These are phyloP conservation scores for Hura crepitans DNA, from an alignment of 441 rosid genomes.

Conservation along the genomic window DNA sequence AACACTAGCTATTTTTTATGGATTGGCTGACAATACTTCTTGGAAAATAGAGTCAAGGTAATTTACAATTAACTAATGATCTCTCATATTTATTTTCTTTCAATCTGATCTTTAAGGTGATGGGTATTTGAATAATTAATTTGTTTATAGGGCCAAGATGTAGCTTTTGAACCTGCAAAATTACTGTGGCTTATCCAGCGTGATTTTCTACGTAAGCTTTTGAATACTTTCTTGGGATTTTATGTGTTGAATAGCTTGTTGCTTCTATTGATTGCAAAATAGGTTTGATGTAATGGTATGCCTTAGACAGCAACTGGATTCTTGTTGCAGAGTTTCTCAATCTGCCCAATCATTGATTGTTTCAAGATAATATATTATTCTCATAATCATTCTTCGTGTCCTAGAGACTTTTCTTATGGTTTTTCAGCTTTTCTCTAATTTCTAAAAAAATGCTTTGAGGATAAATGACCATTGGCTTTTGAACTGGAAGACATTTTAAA, in stretches of 20 bases:
- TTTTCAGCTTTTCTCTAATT: slow-evolving; percentile 3
- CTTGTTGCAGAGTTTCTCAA: not conserved
- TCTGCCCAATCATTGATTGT: not conserved
- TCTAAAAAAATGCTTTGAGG: slow-evolving; percentile 12
- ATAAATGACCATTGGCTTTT: slow-evolving; percentile 12
- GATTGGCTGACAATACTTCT: slow-evolving; percentile 33
- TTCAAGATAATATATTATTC: not conserved
- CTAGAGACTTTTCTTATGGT: not conserved
- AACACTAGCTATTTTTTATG: slow-evolving; percentile 39
- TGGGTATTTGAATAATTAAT: slow-evolving; percentile 28
- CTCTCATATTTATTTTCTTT: slow-evolving; percentile 21
- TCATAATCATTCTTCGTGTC: slow-evolving; percentile 2
- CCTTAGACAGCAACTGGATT: not conserved
- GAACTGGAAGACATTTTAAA: slow-evolving; percentile 15
- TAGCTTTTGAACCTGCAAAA: slow-evolving; percentile 95
- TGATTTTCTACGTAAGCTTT: slow-evolving; percentile 87
- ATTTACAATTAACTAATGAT: slow-evolving; percentile 24
- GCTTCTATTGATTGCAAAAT: slow-evolving; percentile 9
- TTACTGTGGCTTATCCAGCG: slow-evolving; percentile 99
- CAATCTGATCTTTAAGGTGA: slow-evolving; percentile 12
- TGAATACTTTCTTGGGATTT: slow-evolving; percentile 12
- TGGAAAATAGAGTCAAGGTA: slow-evolving; percentile 88
- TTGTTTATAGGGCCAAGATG: slow-evolving; percentile 78
- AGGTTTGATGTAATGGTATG: not conserved
- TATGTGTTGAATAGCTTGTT: slow-evolving; percentile 22